phyloP scores from a whole-genome alignment of 441 rosid species.

The Dalechampia spathulata region DNA sequence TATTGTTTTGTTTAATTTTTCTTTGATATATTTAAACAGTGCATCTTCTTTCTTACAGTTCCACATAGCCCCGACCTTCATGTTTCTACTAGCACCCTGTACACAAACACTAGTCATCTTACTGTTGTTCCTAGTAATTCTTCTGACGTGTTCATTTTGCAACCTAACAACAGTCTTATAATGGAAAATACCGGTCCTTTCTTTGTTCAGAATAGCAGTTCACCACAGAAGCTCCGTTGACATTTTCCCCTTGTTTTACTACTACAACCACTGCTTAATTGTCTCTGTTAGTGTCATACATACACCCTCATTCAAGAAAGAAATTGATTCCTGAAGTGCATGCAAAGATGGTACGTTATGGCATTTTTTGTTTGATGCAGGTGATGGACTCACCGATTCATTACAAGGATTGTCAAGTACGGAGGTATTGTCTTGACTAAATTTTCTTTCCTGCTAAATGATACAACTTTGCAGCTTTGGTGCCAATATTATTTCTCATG shows the following conservation, averaged over 20 bases:
- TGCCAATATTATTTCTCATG: too few relatives aligned
- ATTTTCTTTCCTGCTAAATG: neutral
- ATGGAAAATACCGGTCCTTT: neutral
- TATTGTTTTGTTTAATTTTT: neutral
- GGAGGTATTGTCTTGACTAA: conserved; percentile 39
- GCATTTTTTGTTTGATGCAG: conserved; percentile 35
- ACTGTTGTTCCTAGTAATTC: neutral
- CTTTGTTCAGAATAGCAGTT: neutral
- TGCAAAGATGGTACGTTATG: too few relatives aligned
- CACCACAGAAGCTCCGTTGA: neutral
- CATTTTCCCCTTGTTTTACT: neutral
- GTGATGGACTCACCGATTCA: conserved; percentile 86
- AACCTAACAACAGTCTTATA: neutral
- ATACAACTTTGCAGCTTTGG: too few relatives aligned
- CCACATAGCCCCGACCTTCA: neutral
- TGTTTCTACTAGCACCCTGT: neutral
- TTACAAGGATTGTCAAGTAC: conserved; percentile 63
- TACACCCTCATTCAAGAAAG: too few relatives aligned
- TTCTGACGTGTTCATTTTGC: neutral
- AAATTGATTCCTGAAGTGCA: too few relatives aligned
- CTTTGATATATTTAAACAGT: neutral
- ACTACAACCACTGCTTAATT: too few relatives aligned
- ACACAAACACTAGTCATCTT: too few relatives aligned
- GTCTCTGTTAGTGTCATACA: too few relatives aligned
- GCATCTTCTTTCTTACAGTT: neutral